Percentiles rank a stretch among this genome's conserved stretches.
Conservation (phyloP, 2,329 filamentous ascomycete species). For the Botryotinia globosa region DNA sequence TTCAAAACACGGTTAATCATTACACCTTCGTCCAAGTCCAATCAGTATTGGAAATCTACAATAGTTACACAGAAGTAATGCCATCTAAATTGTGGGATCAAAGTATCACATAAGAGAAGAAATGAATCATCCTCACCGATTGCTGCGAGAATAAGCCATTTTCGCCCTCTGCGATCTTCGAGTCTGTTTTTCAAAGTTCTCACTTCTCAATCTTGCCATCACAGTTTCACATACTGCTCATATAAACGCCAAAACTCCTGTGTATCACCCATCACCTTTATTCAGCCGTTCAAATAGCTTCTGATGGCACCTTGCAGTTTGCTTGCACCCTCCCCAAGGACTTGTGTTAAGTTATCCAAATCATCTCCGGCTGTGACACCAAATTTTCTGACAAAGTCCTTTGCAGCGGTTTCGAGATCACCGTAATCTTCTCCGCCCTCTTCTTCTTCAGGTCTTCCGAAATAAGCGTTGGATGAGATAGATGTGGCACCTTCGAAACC, state of each 20-base stretch:
- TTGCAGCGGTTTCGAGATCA: conserved; percentile 87
- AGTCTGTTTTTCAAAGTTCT: not conserved
- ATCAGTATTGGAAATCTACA: not conserved
- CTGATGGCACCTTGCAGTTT: conserved; percentile 76
- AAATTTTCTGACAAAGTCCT: conserved; percentile 93
- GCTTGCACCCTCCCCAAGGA: conserved; percentile 80
- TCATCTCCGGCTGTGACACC: conserved; percentile 95
- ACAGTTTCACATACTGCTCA: not conserved
- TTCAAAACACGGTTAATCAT: not conserved
- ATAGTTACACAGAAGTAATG: not conserved
- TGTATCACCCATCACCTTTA: not conserved
- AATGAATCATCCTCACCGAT: not conserved
- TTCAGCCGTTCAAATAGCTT: conserved; percentile 59
- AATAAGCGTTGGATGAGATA: conserved; percentile 97
- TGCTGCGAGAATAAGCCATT: conserved; percentile 1
- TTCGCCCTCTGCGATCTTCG: not conserved
- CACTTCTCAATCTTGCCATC: conserved; percentile 5
- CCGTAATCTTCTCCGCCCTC: conserved; percentile 73
- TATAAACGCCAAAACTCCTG: conserved; percentile 13
- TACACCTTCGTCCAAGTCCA: not conserved
- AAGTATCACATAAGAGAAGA: conserved; percentile 4
- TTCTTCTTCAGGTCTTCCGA: conserved; percentile 87
- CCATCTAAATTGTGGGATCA: not conserved
- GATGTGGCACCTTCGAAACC: conserved; percentile 89
- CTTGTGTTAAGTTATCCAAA: conserved; percentile 80